A percentile compares a stretch with the other conserved stretches of the same genome.
These are phyloP conservation scores for Salvia hispanica DNA, from an alignment of 257 asterid species.

Conservation along the genomic window DNA sequence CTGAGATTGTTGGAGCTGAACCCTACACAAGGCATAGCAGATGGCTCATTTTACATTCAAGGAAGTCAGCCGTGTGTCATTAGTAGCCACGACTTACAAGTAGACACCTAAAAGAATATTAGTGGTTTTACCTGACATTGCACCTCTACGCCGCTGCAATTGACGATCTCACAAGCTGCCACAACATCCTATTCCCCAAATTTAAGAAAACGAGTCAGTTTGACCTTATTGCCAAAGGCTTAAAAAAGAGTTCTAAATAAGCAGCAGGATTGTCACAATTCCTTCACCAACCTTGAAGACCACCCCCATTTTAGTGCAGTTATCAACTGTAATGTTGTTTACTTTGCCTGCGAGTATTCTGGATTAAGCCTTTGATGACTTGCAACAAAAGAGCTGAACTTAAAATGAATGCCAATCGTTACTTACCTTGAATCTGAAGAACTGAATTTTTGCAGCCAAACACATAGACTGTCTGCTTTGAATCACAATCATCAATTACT, in stretches of 20 bases:
- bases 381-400: slow-evolving; percentile 17
- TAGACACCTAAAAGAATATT: not conserved
- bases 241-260: slow-evolving; percentile 16
- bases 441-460: slow-evolving; percentile 95
- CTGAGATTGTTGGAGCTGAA: slow-evolving; percentile 87
- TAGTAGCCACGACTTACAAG: not conserved
- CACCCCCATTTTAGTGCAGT: slow-evolving; percentile 95
- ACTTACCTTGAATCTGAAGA: slow-evolving; percentile 78
- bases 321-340: slow-evolving; percentile 94
- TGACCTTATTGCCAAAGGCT: slow-evolving; percentile 13
- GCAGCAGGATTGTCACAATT: slow-evolving; percentile 14
- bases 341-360: slow-evolving; percentile 72
- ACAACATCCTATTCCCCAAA: slow-evolving; percentile 77
- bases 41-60: not conserved
- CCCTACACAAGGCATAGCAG: slow-evolving; percentile 52
- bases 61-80: not conserved
- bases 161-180: slow-evolving; percentile 98
- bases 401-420: not conserved
- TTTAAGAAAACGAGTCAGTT: slow-evolving; percentile 34
- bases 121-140: slow-evolving; percentile 77
- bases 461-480: slow-evolving; percentile 90
- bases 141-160: slow-evolving; percentile 82
- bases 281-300: slow-evolving; percentile 74
- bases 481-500: slow-evolving; percentile 90
- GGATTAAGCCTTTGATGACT: slow-evolving; percentile 23